A percentile compares a stretch with the other conserved stretches of the same genome.
phyloP scores from a whole-genome alignment of 495 filamentous ascomycete genomes.

The Tuber magnatum region DNA sequence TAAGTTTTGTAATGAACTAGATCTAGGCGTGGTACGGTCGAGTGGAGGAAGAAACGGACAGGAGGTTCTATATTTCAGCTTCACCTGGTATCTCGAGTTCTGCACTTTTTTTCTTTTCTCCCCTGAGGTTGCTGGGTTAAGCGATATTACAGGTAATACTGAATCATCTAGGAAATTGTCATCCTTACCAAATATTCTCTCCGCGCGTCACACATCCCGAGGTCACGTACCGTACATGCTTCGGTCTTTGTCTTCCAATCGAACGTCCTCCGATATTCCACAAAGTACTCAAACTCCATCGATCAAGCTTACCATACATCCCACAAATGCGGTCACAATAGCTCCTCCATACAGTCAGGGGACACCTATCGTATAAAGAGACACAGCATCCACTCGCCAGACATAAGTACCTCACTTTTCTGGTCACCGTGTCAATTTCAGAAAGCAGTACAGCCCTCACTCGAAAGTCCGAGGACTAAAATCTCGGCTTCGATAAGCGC shows the following conservation, averaged over 20 bases:
- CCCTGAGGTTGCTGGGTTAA: not conserved
- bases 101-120: no score
- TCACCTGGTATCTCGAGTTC: not conserved
- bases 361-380: not conserved
- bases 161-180: not conserved
- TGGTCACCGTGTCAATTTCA: not conserved
- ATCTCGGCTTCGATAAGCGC: not conserved
- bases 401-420: not conserved
- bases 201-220: not conserved
- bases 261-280: not conserved
- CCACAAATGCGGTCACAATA: not conserved
- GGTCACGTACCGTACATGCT: not conserved
- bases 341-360: not conserved
- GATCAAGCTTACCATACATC: not conserved
- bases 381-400: not conserved
- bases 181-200: not conserved
- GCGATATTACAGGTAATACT: not conserved
- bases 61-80: not conserved
- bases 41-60: not conserved
- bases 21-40: not conserved
- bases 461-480: not conserved
- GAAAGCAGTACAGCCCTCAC: not conserved
- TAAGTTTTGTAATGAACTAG: not conserved
- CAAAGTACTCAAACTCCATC: not conserved
- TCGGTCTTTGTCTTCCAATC: not conserved